Conservation (phyloP, 2,329 filamentous ascomycete species). For the Sphaerulina populicola region DNA sequence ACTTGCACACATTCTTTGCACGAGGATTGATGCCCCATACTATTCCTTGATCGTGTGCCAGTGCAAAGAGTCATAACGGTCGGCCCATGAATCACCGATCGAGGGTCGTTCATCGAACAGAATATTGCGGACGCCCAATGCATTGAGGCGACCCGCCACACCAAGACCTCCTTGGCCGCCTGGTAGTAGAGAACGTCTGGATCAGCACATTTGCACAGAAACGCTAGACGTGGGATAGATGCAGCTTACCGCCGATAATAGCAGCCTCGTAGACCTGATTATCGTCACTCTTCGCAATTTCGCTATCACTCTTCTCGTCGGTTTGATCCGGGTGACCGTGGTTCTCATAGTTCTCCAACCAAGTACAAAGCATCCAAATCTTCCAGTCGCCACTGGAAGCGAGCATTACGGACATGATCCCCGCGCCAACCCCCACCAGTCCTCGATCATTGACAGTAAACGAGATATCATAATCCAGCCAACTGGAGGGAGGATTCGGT, state of each 20-base stretch:
- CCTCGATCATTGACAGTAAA: conserved; percentile 28
- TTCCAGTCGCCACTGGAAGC: conserved; percentile 33
- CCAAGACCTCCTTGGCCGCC: conserved; percentile 41
- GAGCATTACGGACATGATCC: conserved; percentile 30
- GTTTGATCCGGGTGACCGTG: conserved; percentile 29
- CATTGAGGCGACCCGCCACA: conserved; percentile 38
- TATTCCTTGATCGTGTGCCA: conserved; percentile 37
- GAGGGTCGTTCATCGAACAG: conserved; percentile 39
- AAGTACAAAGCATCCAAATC: conserved; percentile 36
- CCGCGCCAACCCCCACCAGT: conserved; percentile 26
- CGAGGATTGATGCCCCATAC: too few relatives aligned
- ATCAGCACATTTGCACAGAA: not conserved
- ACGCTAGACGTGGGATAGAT: not conserved
- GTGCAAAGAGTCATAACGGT: conserved; percentile 41
- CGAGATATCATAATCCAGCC: conserved; percentile 24
- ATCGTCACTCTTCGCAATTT: conserved; percentile 14
- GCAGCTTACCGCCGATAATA: not conserved
- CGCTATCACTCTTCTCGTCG: conserved; percentile 20
- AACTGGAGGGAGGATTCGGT: conserved; percentile 17
- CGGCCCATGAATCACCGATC: conserved; percentile 42
- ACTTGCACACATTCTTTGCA: too few relatives aligned
- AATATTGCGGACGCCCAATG: conserved; percentile 37
- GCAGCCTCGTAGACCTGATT: conserved; percentile 22
- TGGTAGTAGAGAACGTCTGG: not conserved
- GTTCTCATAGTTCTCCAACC: conserved; percentile 34